A percentile compares a stretch with the other conserved stretches of the same genome.
These are phyloP conservation scores for Metschnikowia picachoensis DNA, from an alignment of 805 yeast genomes.

Conservation along the genomic window DNA sequence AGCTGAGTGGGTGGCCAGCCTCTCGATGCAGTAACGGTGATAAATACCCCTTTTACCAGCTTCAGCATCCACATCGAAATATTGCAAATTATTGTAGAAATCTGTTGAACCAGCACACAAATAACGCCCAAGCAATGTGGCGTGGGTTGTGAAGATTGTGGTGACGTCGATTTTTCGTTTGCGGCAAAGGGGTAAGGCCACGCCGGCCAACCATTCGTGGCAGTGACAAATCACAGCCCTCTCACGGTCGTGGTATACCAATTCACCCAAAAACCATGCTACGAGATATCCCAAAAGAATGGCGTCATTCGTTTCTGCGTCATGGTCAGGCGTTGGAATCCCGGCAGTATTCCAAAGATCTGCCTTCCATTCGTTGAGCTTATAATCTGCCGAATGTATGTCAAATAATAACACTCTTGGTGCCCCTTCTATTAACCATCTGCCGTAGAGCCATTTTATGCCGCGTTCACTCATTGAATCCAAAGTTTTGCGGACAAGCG, in stretches of 20 bases:
- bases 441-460: conserved; percentile 76
- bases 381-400: conserved; percentile 62
- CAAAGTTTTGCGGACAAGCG: conserved; percentile 55
- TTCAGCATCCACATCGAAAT: conserved; percentile 94
- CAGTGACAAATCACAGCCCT: conserved; percentile 91
- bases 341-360: conserved; percentile 91
- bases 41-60: conserved; percentile 98
- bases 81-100: conserved; percentile 84
- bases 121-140: conserved; percentile 91
- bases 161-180: conserved; percentile 90
- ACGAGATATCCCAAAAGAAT: conserved; percentile 87
- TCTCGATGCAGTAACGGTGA: conserved; percentile 93
- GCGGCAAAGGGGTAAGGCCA: conserved; percentile 87
- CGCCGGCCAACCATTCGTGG: conserved; percentile 98
- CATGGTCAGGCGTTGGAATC: conserved; percentile 89
- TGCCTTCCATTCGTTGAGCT: conserved; percentile 87
- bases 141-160: conserved; percentile 96
- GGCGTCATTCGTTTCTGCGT: conserved; percentile 87
- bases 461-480: conserved; percentile 82
- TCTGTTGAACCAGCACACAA: conserved; percentile 96
- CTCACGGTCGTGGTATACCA: conserved; percentile 75
- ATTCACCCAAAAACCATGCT: conserved; percentile 96
- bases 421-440: conserved; percentile 98
- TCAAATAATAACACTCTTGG: conserved; percentile 91
- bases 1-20: conserved; percentile 93